phyloP scores from a whole-genome alignment of 2,329 filamentous ascomycete species.

The Septoria linicola region DNA sequence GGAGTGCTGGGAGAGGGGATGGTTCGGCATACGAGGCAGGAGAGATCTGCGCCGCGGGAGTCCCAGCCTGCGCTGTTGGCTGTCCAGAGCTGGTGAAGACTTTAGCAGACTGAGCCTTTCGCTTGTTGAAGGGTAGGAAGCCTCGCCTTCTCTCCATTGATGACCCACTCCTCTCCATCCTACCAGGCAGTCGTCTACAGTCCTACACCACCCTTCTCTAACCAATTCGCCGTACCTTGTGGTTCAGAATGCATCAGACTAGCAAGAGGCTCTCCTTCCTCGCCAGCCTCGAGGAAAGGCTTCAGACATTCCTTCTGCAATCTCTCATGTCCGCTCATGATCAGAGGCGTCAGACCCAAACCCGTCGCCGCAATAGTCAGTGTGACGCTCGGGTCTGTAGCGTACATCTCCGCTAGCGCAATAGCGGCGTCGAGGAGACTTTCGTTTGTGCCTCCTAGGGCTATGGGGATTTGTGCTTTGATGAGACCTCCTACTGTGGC shows the following conservation, averaged over 20 bases:
- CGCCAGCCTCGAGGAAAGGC: constrained; percentile 46
- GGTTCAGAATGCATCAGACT: constrained; percentile 56
- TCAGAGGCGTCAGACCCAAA: constrained; percentile 53
- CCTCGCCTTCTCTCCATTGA: constrained; percentile 55
- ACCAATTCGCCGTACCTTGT: constrained; percentile 52
- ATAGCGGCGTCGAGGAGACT: constrained; percentile 52
- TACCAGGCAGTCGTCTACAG: constrained; percentile 50
- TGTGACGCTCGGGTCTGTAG: constrained; percentile 51
- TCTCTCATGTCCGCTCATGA: constrained; percentile 46
- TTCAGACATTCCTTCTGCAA: constrained; percentile 47
- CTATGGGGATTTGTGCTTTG: constrained; percentile 48
- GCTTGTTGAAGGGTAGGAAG: not conserved
- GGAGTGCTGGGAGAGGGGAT: constrained; percentile 14
- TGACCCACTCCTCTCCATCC: constrained; percentile 53
- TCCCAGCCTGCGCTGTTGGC: constrained; percentile 58
- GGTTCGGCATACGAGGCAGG: constrained; percentile 54
- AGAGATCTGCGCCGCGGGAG: constrained; percentile 51
- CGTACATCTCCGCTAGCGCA: constrained; percentile 55
- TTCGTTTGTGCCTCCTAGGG: constrained; percentile 49
- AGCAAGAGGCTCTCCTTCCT: constrained; percentile 50
- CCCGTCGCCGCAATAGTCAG: constrained; percentile 55
- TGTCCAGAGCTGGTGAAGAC: constrained; percentile 50
- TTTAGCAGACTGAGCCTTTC: not conserved
- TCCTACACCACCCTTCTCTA: constrained; percentile 51
- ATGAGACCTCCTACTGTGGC: constrained; percentile 49